A percentile compares a stretch with the other conserved stretches of the same genome.
phyloP scores from a whole-genome alignment of 371 early-diverging fungal species.

The Capniomyces stellatus region DNA sequence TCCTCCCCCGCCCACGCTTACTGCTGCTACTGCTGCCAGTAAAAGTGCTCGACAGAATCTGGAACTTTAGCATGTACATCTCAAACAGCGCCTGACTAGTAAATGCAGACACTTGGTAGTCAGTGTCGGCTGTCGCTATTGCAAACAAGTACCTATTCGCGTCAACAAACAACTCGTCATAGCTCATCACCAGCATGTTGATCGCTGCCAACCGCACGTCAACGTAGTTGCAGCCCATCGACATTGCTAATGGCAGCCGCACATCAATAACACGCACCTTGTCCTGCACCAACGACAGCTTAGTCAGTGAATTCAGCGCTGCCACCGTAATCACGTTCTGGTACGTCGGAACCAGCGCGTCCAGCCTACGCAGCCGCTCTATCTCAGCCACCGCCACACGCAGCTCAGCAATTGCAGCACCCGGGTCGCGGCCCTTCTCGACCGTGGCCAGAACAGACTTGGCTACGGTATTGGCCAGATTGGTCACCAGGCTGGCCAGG shows the following conservation, averaged over 20 bases:
- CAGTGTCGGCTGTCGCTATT: background rate
- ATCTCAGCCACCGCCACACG: slow-evolving; percentile 47
- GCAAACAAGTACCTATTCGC: background rate
- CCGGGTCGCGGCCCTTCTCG: background rate
- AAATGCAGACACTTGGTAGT: background rate
- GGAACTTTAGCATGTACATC: too few relatives aligned
- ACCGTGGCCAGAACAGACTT: background rate
- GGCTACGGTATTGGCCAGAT: slow-evolving; percentile 33
- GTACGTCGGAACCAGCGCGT: slow-evolving; percentile 65
- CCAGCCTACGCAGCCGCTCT: slow-evolving; percentile 57
- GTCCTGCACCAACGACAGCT: background rate
- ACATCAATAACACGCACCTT: background rate
- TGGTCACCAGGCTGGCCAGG: slow-evolving; percentile 44
- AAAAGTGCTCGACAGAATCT: too few relatives aligned
- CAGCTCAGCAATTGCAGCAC: background rate
- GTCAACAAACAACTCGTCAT: background rate
- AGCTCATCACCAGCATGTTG: background rate
- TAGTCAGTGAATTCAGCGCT: slow-evolving; percentile 32
- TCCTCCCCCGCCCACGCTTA: too few relatives aligned
- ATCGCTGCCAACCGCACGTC: slow-evolving; percentile 1
- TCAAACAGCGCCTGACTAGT: background rate
- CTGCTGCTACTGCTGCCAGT: too few relatives aligned
- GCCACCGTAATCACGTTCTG: slow-evolving; percentile 66
- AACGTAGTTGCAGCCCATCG: background rate
- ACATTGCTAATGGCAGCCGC: background rate